Evolutionary conservation across 345 rosid species (phyloP), one percentile per base, ranked within the genome.

Genomic region (Hypericum perforatum): DNA sequence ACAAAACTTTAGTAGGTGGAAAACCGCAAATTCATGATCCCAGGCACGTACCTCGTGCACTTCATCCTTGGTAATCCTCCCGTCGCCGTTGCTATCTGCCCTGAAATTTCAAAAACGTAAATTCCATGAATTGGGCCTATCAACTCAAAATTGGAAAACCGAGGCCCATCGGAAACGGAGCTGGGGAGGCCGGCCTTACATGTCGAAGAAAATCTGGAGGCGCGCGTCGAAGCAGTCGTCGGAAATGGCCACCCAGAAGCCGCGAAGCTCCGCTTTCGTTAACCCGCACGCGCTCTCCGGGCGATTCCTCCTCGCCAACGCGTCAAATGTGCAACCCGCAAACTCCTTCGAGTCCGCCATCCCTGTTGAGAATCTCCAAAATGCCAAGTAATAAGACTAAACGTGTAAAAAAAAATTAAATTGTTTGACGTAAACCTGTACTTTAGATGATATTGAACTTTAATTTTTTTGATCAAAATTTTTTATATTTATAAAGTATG

Each of bases 161-260:
- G 9, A 22, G n/a, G 15, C 3, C 44, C 9, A n/a, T 2, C 37
- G 9, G 37, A 5, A 14, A 14, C 29, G 12, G 9, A 11, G 11
- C 7, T 9, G 9, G 44, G 39, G 37, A 9, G 11, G 70, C 81
- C 8, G n/a, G n/a, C n/a, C n/a, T n/a, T 43, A 88, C 95, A 92
- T 85, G 56, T 92, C 98, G 45, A 92, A 92, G 84, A 92, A 88
- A 62, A 92, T 88, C 58, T 92, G 98, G 55, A 92, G 95, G 53
- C 90, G 94, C 5, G 95, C 96, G 70, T 88, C 98, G 56, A 92
- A 92, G 67, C 96, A 88, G 53, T 88, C 86, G 55, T 92, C 90
- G 3, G 94, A 75, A 54, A 92, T 83, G 64, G 82, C 94, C 60
- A 75, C 68, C 96, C 96, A 92, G 54, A 92, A 92, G n/a, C 85